Evolutionary conservation across 2,329 filamentous ascomycete species (phyloP).

Genomic region (Colletotrichum coccodes): DNA sequence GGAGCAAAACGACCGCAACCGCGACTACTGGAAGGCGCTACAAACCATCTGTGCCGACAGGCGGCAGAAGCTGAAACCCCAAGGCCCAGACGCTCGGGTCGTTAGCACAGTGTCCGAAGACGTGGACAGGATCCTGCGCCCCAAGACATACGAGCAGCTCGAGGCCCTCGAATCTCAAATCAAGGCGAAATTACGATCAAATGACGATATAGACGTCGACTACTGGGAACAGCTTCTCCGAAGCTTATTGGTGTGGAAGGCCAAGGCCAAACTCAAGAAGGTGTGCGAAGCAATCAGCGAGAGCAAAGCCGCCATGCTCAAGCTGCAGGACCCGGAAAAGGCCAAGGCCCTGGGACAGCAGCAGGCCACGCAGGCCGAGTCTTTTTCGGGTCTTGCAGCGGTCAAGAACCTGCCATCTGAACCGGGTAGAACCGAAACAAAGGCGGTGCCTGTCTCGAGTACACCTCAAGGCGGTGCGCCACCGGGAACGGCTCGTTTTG

Average conservation of each 20-base stretch:
- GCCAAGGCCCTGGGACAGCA: conserved; percentile 54
- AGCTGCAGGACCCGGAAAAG: conserved; percentile 74
- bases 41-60: conserved; percentile 84
- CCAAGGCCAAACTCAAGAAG: conserved; percentile 82
- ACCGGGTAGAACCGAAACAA: conserved; percentile 39
- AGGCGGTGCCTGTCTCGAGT: conserved; percentile 21
- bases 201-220: conserved; percentile 94
- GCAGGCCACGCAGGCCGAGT: conserved; percentile 42
- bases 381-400: conserved; percentile 41
- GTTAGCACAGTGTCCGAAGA: conserved; percentile 86
- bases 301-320: conserved; percentile 66
- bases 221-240: conserved; percentile 96
- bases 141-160: conserved; percentile 89
- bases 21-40: conserved; percentile 93
- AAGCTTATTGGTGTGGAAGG: conserved; percentile 89
- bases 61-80: conserved; percentile 71
- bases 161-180: conserved; percentile 89
- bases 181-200: conserved; percentile 82
- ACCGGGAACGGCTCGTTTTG: conserved; percentile 74
- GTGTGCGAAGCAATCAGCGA: conserved; percentile 82
- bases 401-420: conserved; percentile 29
- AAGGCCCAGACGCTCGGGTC: conserved; percentile 74
- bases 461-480: conserved; percentile 45
- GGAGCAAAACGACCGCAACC: conserved; percentile 81
- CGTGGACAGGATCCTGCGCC: conserved; percentile 86